Base-by-base conservation (phyloP, 345 rosid genomes). In the Populus davidiana region DNA sequence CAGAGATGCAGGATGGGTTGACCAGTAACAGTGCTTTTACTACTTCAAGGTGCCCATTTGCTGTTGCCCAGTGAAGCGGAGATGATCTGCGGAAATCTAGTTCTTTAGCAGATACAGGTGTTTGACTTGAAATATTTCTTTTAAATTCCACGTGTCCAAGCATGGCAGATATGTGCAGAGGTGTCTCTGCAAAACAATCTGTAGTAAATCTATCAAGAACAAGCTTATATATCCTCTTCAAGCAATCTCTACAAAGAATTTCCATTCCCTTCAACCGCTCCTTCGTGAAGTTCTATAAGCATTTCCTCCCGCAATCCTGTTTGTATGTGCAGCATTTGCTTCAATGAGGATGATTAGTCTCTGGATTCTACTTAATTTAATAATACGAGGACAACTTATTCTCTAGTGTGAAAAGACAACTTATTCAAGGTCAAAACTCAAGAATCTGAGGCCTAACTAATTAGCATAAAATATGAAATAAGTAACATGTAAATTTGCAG, bases 61-160 rank as follows among this genome's bases (percentile, higher is more conserved):
- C 77, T 14, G 73, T 1, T 64, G 81, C 73, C 47, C 67, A 54
- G 69, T 67, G 81, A 73, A 78, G 81, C 2, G 81, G 67, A 3
- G 77, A 50, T 18, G 23, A 27, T 20, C 38, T 12, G 1, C 29
- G 69, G 11, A 33, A 52, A 43, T 78, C 81, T 11, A 73, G 62
- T 33, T 78, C 73, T 27, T 35, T 17, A 4, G 77, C 77, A 1
- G 67, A 16, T 33, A 31, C 47, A 7, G 81, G 81, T 38, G 29
- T 72, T 67, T 18, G 71, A 21, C 17, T 7, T 13, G 21, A 11
- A 9, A 67, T 67, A 20, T 7, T 31, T 36, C 11, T 62, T 39
- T 21, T 59, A 52, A 77, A 77, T 6, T 77, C 49, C 35, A 33
- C 20, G 47, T 77, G 80, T 20, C 80, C 52, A 9, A 77, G 80